A percentile compares a stretch with the other conserved stretches of the same genome.
These are phyloP conservation scores for Eutypa lata DNA, from an alignment of 2,329 filamentous ascomycete species.

Conservation along the genomic window DNA sequence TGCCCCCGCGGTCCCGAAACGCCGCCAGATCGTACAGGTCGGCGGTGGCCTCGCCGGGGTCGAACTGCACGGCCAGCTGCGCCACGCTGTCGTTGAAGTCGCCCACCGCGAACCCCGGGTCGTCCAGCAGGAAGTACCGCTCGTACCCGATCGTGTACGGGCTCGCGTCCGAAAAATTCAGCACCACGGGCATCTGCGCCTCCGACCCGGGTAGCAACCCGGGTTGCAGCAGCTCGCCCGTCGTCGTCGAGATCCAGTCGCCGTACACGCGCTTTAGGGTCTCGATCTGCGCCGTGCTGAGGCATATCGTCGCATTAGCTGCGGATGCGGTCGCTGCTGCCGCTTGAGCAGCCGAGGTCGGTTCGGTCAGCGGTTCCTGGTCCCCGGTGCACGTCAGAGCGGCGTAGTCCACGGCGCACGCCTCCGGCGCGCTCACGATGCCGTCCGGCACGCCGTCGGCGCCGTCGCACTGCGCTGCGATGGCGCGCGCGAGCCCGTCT, in stretches of 20 bases:
- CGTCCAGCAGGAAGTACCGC: conserved; percentile 37
- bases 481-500: conserved; percentile 32
- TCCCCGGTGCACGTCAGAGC: conserved; percentile 32
- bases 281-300: conserved; percentile 40
- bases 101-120: conserved; percentile 33
- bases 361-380: not conserved
- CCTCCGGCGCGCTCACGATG: conserved; percentile 44
- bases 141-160: conserved; percentile 32
- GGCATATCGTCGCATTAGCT: conserved; percentile 31
- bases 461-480: conserved; percentile 48
- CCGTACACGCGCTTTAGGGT: conserved; percentile 31
- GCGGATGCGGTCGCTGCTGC: conserved; percentile 3
- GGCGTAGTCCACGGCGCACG: conserved; percentile 43
- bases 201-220: conserved; percentile 48
- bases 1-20: conserved; percentile 38
- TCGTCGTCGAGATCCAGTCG: conserved; percentile 18
- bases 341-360: not conserved
- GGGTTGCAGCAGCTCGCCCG: conserved; percentile 36
- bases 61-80: conserved; percentile 25
- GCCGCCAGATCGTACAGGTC: conserved; percentile 35
- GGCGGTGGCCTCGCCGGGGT: conserved; percentile 37
- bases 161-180: conserved; percentile 28
- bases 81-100: conserved; percentile 31
- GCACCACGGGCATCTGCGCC: conserved; percentile 28
- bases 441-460: conserved; percentile 47